Base-by-base conservation (phyloP, 139 green algal genomes). In the Chlorella ohadii region DNA sequence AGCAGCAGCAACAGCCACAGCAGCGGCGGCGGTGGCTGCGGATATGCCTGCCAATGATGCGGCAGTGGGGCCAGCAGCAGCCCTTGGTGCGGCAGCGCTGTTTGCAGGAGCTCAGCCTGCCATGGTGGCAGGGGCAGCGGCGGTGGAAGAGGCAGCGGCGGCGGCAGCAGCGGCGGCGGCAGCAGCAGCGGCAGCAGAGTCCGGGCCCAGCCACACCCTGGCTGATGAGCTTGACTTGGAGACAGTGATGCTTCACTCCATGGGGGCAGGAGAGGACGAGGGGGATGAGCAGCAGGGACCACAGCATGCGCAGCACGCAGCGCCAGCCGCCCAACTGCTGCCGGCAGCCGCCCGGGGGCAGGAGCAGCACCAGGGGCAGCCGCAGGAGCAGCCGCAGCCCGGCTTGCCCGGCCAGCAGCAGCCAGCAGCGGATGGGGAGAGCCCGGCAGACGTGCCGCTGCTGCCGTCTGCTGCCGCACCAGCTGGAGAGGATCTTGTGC, bases 171-270 rank as follows among this genome's bases (percentile, higher is more conserved):
- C 33, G 34, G 73, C 27, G 23, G 57, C 76, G 22, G 57, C 76
- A 39, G 59, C 59, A 28, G 59, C 39, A 70, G 56, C 28, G 38
- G n/a, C 16, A 31, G 28, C 33, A 34, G 73, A 19, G 31, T 31
- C 73, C 6, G 33, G 16, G 7, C 13, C 47, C 15, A 34, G 57
- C 9, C 55, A 12, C 22, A 16, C 12, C 33, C 44, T 27, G 16
- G 74, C 74, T 70, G 75, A 39, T 19, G 77, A 51, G 15, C 27
- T 74, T 16, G 77, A 83, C 44, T 25, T 83, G 59, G 77, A 83
- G 39, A 73, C 61, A 41, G 28, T 83, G 61, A 72, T 83, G 77
- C 77, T 73, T 17, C 12, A 59, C 15, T 51, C 44, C 44, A 59
- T 59, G 51, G 51, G 51, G 51, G 51, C 51, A 22, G 51, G 11